These are phyloP conservation scores for Adansonia madagascariensis DNA, from an alignment of 441 rosid genomes.

Conservation along the genomic window DNA sequence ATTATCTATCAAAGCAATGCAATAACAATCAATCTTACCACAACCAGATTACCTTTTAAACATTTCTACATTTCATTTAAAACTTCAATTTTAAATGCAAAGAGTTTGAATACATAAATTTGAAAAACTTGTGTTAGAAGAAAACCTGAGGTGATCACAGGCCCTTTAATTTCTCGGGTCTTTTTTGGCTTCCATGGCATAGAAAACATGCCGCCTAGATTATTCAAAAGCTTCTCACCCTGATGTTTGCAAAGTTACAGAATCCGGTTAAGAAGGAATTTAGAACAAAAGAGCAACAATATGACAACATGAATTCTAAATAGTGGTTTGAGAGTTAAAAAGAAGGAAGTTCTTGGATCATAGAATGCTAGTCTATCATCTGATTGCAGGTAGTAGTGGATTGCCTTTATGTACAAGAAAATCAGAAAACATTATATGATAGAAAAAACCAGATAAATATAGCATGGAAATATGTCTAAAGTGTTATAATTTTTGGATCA, in stretches of 20 bases:
- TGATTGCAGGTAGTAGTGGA: neutral
- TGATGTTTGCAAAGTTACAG: slow-evolving; percentile 25
- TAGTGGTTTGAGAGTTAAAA: neutral
- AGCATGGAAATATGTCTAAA: slow-evolving; percentile 1
- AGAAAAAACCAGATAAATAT: neutral
- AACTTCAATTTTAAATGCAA: neutral
- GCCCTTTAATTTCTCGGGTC: slow-evolving; percentile 57
- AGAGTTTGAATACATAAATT: neutral
- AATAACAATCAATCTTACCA: slow-evolving; percentile 3
- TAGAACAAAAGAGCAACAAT: neutral
- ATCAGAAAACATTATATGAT: neutral
- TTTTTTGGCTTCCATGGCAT: slow-evolving; percentile 80
- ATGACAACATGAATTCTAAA: neutral
- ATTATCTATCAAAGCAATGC: slow-evolving; percentile 41
- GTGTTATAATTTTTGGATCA: neutral
- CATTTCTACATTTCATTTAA: neutral
- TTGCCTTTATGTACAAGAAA: slow-evolving; percentile 10
- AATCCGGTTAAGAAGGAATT: neutral
- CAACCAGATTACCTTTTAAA: neutral
- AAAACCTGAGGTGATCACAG: slow-evolving; percentile 48
- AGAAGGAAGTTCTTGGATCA: neutral
- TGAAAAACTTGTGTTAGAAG: neutral
- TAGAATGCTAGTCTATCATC: neutral
- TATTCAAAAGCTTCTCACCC: slow-evolving; percentile 67
- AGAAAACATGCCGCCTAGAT: slow-evolving; percentile 78